These are phyloP conservation scores for Coemansia sp. DNA, from an alignment of 192 early-diverging fungal genomes.

Conservation along the genomic window DNA sequence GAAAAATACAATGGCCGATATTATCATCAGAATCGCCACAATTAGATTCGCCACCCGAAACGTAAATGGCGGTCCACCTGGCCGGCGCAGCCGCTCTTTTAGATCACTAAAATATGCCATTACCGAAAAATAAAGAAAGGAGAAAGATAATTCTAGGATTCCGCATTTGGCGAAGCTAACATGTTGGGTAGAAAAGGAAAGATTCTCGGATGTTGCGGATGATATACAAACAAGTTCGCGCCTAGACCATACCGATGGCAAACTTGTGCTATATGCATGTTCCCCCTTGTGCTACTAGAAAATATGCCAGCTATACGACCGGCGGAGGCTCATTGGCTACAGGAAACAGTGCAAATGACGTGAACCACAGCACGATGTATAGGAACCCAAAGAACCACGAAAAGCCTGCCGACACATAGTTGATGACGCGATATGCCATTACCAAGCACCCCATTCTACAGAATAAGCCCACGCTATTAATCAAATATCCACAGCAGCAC, in stretches of 20 bases:
- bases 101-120: conserved; percentile 41
- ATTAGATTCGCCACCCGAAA: conserved; percentile 42
- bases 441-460: conserved; percentile 43
- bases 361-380: conserved; percentile 48
- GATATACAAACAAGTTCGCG: conserved; percentile 1
- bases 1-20: conserved; percentile 41
- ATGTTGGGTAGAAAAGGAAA: not conserved
- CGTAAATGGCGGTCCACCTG: conserved; percentile 49
- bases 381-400: conserved; percentile 43
- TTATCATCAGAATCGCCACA: conserved; percentile 41
- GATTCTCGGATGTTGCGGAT: not conserved
- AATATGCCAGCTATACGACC: conserved; percentile 3
- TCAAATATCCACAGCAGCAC: not conserved
- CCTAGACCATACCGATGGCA: not conserved
- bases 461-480: not conserved
- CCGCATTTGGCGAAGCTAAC: not conserved
- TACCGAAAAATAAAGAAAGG: not conserved
- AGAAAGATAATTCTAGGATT: not conserved
- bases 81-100: conserved; percentile 30
- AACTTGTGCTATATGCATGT: not conserved
- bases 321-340: conserved; percentile 12
- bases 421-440: conserved; percentile 30
- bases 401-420: conserved; percentile 38
- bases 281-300: no score
- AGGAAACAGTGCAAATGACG: conserved; percentile 44